These are phyloP conservation scores for Bimuria novae-zelandiae DNA, from an alignment of 2,329 filamentous ascomycete species.

Conservation along the genomic window DNA sequence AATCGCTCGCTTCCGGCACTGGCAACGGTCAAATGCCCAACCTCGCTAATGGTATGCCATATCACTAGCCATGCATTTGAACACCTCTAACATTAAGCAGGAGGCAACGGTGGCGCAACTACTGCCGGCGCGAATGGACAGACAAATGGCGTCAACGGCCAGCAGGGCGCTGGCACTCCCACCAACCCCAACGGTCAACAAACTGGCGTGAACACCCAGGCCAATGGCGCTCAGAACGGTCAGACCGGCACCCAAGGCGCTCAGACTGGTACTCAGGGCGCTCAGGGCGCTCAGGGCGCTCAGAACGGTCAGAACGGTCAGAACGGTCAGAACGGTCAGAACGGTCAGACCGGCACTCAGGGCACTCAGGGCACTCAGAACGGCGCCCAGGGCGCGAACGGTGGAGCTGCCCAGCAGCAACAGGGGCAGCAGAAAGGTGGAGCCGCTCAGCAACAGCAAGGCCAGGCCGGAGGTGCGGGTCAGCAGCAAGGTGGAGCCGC, in stretches of 20 bases:
- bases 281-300: too few relatives aligned
- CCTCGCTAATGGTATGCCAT: constrained; percentile 13
- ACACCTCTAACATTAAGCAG: neutral
- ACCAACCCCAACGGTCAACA: too few relatives aligned
- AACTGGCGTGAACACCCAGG: too few relatives aligned
- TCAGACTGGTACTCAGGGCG: neutral
- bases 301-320: constrained; percentile 3
- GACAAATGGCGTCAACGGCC: neutral
- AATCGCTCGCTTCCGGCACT: constrained; percentile 26
- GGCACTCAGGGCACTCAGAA: too few relatives aligned
- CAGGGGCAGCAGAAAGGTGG: constrained; percentile 7
- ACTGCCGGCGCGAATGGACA: neutral
- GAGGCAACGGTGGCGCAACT: constrained; percentile 2
- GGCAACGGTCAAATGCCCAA: constrained; percentile 35
- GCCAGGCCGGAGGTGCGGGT: neutral
- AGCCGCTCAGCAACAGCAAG: constrained; percentile 8
- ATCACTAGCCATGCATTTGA: neutral
- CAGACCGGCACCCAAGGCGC: constrained; percentile 6
- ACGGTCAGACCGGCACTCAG: too few relatives aligned
- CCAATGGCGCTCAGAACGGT: too few relatives aligned
- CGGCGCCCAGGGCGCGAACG: too few relatives aligned
- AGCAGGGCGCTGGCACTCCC: neutral
- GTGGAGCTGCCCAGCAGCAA: too few relatives aligned
- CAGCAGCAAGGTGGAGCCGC: neutral
- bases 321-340: too few relatives aligned